phyloP scores from a whole-genome alignment of 2,329 filamentous ascomycete species.

The Diaporthe sp. region DNA sequence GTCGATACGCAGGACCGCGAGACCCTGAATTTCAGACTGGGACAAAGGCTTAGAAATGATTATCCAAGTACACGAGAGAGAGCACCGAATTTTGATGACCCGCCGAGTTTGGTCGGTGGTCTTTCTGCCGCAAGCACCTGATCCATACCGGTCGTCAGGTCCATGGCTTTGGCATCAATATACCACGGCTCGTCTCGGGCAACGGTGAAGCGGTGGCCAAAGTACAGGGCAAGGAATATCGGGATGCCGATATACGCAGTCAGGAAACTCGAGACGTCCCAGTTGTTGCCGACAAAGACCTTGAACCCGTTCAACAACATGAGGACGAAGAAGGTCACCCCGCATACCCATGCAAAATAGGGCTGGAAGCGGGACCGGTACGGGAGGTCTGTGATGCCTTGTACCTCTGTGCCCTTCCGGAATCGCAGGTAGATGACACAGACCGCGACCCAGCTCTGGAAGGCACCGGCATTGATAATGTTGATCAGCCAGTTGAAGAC shows the following conservation, averaged over 20 bases:
- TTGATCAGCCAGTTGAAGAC: constrained; percentile 76
- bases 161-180: constrained; percentile 4
- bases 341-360: constrained; percentile 67
- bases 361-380: constrained; percentile 69
- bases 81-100: not conserved
- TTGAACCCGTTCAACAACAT: constrained; percentile 74
- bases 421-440: constrained; percentile 72
- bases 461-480: constrained; percentile 64
- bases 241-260: constrained; percentile 76
- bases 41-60: not conserved
- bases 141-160: not conserved
- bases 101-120: not conserved
- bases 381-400: constrained; percentile 61
- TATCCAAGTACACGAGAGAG: not conserved
- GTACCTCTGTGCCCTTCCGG: constrained; percentile 61
- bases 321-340: constrained; percentile 51
- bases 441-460: constrained; percentile 68
- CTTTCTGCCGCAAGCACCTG: not conserved
- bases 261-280: constrained; percentile 69
- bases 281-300: constrained; percentile 72
- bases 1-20: not conserved
- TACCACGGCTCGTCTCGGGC: constrained; percentile 19
- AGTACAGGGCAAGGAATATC: constrained; percentile 70
- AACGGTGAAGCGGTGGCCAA: constrained; percentile 57
- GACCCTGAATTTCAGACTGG: not conserved